These are phyloP conservation scores for Ulota crispa DNA, from an alignment of 225 moss, liverwort and hornwort species.

Conservation along the genomic window DNA sequence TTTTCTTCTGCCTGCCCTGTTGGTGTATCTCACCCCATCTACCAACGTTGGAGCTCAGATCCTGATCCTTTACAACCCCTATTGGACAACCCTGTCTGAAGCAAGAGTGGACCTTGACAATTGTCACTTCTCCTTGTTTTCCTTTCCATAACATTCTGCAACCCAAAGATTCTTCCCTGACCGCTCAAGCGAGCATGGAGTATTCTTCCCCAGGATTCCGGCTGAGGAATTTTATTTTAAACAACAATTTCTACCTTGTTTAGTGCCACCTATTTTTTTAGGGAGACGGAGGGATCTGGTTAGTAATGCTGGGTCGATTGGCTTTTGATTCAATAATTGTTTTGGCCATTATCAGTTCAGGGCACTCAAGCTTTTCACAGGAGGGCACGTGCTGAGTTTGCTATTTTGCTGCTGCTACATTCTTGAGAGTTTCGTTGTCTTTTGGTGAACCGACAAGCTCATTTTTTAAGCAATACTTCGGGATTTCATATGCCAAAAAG, in stretches of 20 bases:
- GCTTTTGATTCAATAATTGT: neutral
- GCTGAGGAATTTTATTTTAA: neutral
- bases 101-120: neutral
- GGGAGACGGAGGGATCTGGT: neutral
- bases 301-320: neutral
- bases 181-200: too few species aligned
- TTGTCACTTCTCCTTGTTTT: neutral
- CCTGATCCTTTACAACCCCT: constrained; percentile 19
- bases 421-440: neutral
- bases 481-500: neutral
- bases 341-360: neutral
- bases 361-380: neutral
- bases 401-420: neutral
- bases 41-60: constrained; percentile 8
- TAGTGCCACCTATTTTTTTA: neutral
- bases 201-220: too few species aligned
- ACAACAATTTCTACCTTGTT: neutral
- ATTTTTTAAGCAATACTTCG: neutral
- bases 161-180: neutral
- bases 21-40: neutral
- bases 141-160: neutral
- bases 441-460: neutral
- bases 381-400: neutral
- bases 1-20: constrained; percentile 24
- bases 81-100: constrained; percentile 17